Evolutionary conservation across 352 stramenopile genomes (phyloP), one percentile per base, ranked within the genome.

Genomic region (Blastocystis hominis): DNA sequence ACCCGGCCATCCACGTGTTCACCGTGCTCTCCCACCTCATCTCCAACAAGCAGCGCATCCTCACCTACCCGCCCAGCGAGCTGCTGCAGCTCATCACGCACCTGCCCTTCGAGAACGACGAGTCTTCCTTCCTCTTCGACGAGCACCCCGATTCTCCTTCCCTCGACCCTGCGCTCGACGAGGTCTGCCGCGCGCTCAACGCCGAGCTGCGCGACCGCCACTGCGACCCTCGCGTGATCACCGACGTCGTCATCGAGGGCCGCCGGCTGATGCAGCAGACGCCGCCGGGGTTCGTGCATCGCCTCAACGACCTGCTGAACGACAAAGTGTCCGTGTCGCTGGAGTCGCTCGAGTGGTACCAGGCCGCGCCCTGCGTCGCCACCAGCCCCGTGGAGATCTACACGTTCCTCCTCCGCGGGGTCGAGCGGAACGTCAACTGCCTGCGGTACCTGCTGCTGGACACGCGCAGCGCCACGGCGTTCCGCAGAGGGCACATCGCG

Each of bases 21-120:
- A 78, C 66, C 6, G 75, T 87, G n/a, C 77, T 87, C 17, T 59
- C 77, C n/a, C 66, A 87, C n/a, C 62, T 87, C 30, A 63, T 87
- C 24, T 10, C 62, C 17, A 87, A 87, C 44, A 62, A 78, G 46
- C 55, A 20, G 34, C 62, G 77, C 30, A 87, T 87, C 55, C 44
- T 87, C 15, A 13, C 54, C 3, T 87, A 75, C 24, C 77, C 62
- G 20, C 42, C 44, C 9, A 50, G n/a, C 24, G 77, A 87, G 3
- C 59, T 87, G 13, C 40, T 78, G 9, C 15, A 78, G 40, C 9
- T 87, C n/a, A 87, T 87, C 55, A 87, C 77, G 20, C 77, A 87
- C 34, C 77, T 87, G 7, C 77, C 53, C 44, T 87, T 84, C 42
- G 72, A 84, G 5, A 84, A 84, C 44, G 72, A 84, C 47, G 53